These are phyloP conservation scores for Candida boleticola DNA, from an alignment of 805 yeast species.

Conservation along the genomic window DNA sequence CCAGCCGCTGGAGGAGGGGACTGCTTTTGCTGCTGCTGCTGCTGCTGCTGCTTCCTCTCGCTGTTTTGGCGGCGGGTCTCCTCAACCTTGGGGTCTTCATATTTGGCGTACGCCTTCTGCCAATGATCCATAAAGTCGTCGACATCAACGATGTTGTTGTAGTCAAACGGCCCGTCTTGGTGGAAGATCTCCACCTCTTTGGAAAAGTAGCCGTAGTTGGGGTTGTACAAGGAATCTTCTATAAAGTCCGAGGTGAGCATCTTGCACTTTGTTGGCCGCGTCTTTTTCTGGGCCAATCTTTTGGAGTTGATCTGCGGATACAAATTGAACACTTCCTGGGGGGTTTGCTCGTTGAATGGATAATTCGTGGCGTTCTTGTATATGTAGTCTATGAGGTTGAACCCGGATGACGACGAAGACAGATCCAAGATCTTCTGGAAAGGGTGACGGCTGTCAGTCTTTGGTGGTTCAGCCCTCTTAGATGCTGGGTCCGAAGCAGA, in stretches of 20 bases:
- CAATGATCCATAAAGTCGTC: slow-evolving; percentile 72
- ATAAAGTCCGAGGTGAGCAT: slow-evolving; percentile 80
- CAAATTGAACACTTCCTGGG: slow-evolving; percentile 37
- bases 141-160: slow-evolving; percentile 51
- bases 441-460: slow-evolving; percentile 16
- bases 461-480: background rate
- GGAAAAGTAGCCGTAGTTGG: slow-evolving; percentile 78
- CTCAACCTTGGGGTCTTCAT: slow-evolving; percentile 31
- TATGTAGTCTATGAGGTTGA: slow-evolving; percentile 33
- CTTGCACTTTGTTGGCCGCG: slow-evolving; percentile 60
- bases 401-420: slow-evolving; percentile 8
- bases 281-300: slow-evolving; percentile 28
- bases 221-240: slow-evolving; percentile 81
- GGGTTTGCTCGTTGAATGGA: slow-evolving; percentile 36
- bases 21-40: background rate
- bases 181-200: slow-evolving; percentile 76
- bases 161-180: slow-evolving; percentile 63
- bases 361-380: slow-evolving; percentile 41
- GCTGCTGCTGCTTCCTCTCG: background rate
- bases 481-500: background rate
- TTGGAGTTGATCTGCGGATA: slow-evolving; percentile 34
- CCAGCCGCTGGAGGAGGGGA: background rate
- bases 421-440: slow-evolving; percentile 16
- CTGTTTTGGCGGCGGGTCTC: background rate
- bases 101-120: slow-evolving; percentile 58